Percentiles rank a stretch among this genome's conserved stretches.
Evolutionary conservation across 129 eudicot genomes (phyloP).

Genomic region (Helianthus tuberosus): DNA sequence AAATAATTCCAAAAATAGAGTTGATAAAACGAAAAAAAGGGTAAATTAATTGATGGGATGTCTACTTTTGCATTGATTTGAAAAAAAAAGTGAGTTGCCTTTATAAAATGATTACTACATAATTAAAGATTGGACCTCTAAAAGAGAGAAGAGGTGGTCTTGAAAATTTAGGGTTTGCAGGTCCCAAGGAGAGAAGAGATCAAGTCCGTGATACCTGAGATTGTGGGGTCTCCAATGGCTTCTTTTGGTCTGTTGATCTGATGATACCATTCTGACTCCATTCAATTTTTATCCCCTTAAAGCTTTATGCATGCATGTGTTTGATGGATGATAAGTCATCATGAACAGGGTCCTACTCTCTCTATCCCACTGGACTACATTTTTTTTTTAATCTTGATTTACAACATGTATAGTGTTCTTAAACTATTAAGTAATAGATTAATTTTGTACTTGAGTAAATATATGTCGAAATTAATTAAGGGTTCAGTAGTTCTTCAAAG

Average conservation of each 20-base stretch:
- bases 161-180: slow-evolving; percentile 31
- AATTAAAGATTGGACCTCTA: slow-evolving; percentile 51
- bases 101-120: slow-evolving; percentile 71
- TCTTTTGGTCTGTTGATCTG: slow-evolving; percentile 44
- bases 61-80: slow-evolving; percentile 25
- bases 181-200: slow-evolving; percentile 38
- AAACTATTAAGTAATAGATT: too few species aligned
- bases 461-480: too few species aligned
- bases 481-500: too few species aligned
- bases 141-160: slow-evolving; percentile 8
- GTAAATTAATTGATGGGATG: slow-evolving; percentile 42
- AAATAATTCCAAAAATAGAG: not conserved
- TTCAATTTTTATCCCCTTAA: slow-evolving; percentile 31
- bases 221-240: slow-evolving; percentile 38
- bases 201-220: slow-evolving; percentile 46
- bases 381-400: not conserved
- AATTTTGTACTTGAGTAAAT: too few species aligned
- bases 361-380: slow-evolving; percentile 9
- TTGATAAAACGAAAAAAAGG: slow-evolving; percentile 1
- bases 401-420: too few species aligned
- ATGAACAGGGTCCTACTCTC: slow-evolving; percentile 34
- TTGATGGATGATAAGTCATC: slow-evolving; percentile 33
- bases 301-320: slow-evolving; percentile 36
- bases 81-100: slow-evolving; percentile 41
- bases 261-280: slow-evolving; percentile 30